These are phyloP conservation scores for Diplogelasinospora grovesii DNA, from an alignment of 495 filamentous ascomycete species.

Conservation along the genomic window DNA sequence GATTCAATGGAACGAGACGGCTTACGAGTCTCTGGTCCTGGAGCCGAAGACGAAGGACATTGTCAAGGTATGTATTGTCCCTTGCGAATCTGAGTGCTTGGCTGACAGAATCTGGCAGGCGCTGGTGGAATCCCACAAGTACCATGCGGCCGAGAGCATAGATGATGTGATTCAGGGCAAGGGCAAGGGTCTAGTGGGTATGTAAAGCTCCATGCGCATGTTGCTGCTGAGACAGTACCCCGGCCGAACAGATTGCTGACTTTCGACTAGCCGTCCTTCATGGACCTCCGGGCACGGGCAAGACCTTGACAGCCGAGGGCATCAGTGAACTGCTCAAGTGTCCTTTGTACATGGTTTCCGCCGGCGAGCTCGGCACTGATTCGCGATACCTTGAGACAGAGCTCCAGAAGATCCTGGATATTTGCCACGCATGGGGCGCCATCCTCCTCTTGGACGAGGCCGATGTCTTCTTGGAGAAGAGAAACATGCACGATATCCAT, in stretches of 20 bases:
- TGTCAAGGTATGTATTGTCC: constrained; percentile 51
- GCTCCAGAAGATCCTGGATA: constrained; percentile 77
- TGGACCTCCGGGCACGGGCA: constrained; percentile 80
- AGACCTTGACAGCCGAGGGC: constrained; percentile 83
- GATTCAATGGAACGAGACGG: constrained; percentile 25
- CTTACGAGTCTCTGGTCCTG: constrained; percentile 22
- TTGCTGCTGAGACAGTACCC: constrained; percentile 51
- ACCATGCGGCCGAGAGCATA: constrained; percentile 72
- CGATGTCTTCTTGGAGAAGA: constrained; percentile 72
- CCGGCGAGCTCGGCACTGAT: constrained; percentile 77
- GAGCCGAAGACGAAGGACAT: constrained; percentile 27
- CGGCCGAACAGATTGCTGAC: constrained; percentile 47
- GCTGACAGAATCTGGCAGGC: constrained; percentile 7
- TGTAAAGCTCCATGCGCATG: constrained; percentile 51
- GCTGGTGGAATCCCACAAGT: constrained; percentile 34
- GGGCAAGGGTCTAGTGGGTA: constrained; percentile 53
- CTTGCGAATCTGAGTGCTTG: constrained; percentile 44
- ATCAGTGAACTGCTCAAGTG: constrained; percentile 78
- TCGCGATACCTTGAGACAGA: constrained; percentile 70
- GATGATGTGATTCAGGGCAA: constrained; percentile 52
- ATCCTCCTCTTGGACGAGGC: constrained; percentile 72
- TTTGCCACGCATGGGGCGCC: constrained; percentile 82
- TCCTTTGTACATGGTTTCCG: constrained; percentile 78
- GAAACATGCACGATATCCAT: constrained; percentile 65
- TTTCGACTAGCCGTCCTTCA: constrained; percentile 52